These are phyloP conservation scores for Naganishia sp. DNA, from an alignment of 1,284 basidiomycete species.

Conservation along the genomic window DNA sequence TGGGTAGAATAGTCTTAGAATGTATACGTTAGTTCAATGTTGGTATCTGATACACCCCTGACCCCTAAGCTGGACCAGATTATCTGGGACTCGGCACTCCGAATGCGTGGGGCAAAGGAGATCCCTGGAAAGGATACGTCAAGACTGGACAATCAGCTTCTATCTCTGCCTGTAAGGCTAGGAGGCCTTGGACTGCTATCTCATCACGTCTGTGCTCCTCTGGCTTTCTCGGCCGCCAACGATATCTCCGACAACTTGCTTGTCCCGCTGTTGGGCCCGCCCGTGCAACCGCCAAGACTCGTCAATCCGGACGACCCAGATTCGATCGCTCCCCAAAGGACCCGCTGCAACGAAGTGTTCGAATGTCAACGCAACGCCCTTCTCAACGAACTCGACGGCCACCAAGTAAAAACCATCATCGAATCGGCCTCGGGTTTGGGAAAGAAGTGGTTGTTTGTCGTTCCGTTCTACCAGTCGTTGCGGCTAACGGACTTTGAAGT, in stretches of 20 bases:
- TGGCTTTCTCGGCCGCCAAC: constrained; percentile 3
- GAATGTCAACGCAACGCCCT: neutral
- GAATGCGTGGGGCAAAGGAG: constrained; percentile 1
- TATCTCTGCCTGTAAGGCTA: constrained; percentile 17
- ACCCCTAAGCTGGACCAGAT: constrained; percentile 28
- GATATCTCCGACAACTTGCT: constrained; percentile 25
- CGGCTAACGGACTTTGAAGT: constrained; percentile 19
- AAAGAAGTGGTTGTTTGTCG: too few relatives aligned
- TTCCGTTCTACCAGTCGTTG: neutral
- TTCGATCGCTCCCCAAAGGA: neutral
- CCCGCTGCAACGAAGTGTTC: constrained; percentile 3
- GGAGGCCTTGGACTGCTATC: constrained; percentile 33
- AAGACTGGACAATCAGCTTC: constrained; percentile 3
- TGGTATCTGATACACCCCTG: neutral
- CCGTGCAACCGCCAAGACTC: neutral
- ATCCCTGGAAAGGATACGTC: neutral
- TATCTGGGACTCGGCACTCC: constrained; percentile 13
- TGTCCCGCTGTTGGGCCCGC: neutral
- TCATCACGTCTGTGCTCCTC: constrained; percentile 10
- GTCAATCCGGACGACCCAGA: constrained; percentile 1
- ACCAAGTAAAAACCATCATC: neutral
- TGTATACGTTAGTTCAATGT: neutral
- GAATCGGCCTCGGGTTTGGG: too few relatives aligned
- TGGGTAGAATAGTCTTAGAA: neutral
- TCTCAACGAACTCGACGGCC: constrained; percentile 6